Conservation (phyloP, 768 basidiomycete species). For the Inosperma sp. region DNA sequence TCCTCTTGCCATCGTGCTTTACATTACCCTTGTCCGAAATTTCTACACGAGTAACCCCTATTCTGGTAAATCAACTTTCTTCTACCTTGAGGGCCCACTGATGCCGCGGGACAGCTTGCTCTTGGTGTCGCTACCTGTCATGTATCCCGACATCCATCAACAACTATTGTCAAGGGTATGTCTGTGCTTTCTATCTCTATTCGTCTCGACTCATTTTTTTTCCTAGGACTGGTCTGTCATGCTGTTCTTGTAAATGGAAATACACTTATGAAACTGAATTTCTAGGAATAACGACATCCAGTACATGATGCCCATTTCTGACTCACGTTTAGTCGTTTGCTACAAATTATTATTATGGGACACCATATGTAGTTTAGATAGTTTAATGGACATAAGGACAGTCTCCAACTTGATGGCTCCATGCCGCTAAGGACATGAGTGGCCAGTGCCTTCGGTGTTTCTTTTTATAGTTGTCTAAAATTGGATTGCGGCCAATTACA, state of each 20-base stretch:
- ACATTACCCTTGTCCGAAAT: constrained; percentile 77
- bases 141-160: constrained; percentile 79
- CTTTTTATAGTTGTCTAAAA: too few species aligned
- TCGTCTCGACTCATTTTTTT: constrained; percentile 1
- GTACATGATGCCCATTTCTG: not conserved
- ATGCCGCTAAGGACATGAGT: too few species aligned
- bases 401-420: too few species aligned
- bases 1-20: constrained; percentile 73
- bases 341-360: too few species aligned
- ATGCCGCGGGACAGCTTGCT: constrained; percentile 51
- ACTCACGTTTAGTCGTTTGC: too few species aligned
- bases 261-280: not conserved
- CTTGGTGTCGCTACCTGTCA: constrained; percentile 85
- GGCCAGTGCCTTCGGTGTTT: too few species aligned
- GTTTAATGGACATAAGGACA: too few species aligned
- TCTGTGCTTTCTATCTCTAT: constrained; percentile 9
- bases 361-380: too few species aligned
- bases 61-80: constrained; percentile 50
- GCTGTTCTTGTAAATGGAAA: not conserved
- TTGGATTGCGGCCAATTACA: too few species aligned
- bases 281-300: constrained; percentile 4
- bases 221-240: constrained; percentile 33
- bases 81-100: not conserved
- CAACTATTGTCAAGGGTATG: constrained; percentile 59
- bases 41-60: constrained; percentile 89